These are phyloP conservation scores for Trematosphaeria pertusa DNA, from an alignment of 2,329 filamentous ascomycete species.

Conservation along the genomic window DNA sequence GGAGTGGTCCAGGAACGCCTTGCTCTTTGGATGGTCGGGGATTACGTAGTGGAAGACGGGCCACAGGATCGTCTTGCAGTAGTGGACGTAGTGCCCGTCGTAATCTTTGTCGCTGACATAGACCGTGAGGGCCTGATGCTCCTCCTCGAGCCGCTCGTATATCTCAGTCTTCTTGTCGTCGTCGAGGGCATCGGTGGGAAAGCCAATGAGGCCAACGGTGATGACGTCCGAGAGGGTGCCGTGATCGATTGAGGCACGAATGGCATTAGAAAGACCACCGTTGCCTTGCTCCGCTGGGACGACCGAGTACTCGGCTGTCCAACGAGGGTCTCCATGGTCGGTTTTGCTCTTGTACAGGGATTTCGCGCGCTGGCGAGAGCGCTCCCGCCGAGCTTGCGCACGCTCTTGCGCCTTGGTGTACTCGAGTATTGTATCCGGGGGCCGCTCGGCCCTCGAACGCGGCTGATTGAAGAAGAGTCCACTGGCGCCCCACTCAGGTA, in stretches of 20 bases:
- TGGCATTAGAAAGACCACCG: constrained; percentile 87
- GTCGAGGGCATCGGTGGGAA: constrained; percentile 86
- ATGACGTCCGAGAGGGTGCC: constrained; percentile 75
- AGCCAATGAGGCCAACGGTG: constrained; percentile 93
- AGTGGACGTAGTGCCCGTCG: constrained; percentile 92
- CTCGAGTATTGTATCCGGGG: constrained; percentile 77
- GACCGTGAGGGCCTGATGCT: constrained; percentile 83
- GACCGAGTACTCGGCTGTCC: constrained; percentile 81
- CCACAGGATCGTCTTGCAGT: constrained; percentile 98
- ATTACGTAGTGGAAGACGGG: constrained; percentile 98
- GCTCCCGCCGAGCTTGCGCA: constrained; percentile 35
- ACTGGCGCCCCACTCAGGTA: constrained; percentile 75
- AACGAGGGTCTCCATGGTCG: constrained; percentile 51
- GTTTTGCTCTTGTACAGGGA: constrained; percentile 25
- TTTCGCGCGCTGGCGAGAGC: constrained; percentile 27
- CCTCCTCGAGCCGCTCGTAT: constrained; percentile 77
- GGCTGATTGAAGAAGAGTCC: constrained; percentile 76
- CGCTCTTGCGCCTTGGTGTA: constrained; percentile 61
- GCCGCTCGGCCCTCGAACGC: constrained; percentile 74
- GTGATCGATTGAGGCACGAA: constrained; percentile 76
- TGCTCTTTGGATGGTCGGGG: constrained; percentile 96
- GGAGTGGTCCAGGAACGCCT: constrained; percentile 95
- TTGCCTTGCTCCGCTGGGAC: constrained; percentile 90
- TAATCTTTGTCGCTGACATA: constrained; percentile 91
- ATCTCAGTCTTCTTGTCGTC: constrained; percentile 82